These are phyloP conservation scores for Arctostaphylos glauca DNA, from an alignment of 148 eudicot species.

Conservation along the genomic window DNA sequence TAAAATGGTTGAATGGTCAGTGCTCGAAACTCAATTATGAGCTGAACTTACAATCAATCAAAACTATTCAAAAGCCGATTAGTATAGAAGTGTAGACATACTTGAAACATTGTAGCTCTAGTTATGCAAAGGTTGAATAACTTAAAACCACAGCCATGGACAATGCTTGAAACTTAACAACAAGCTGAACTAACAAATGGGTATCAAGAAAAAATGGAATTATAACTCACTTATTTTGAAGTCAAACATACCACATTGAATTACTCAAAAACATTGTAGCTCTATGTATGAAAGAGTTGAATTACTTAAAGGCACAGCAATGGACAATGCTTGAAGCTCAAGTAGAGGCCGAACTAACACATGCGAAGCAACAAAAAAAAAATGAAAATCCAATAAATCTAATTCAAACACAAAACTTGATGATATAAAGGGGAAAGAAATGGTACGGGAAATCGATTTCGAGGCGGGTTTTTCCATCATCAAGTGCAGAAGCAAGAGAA, in stretches of 20 bases:
- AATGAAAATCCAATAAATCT: neutral
- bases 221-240: neutral
- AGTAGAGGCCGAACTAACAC: conserved; percentile 9
- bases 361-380: neutral
- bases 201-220: neutral
- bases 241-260: neutral
- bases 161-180: neutral
- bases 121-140: neutral
- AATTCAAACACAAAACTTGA: neutral
- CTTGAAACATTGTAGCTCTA: neutral
- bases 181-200: conserved; percentile 13
- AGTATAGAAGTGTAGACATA: neutral
- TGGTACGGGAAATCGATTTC: conserved; percentile 94
- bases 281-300: neutral
- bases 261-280: neutral
- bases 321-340: neutral
- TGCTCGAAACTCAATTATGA: neutral
- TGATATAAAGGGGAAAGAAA: neutral
- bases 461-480: conserved; percentile 65
- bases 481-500: conserved; percentile 62
- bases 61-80: neutral
- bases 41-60: neutral
- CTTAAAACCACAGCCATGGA: neutral
- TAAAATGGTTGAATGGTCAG: too few relatives aligned
- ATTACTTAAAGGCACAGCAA: conserved; percentile 1